Conservation (phyloP, 2,329 filamentous ascomycete genomes). For the Rasamsonia emersonii region DNA sequence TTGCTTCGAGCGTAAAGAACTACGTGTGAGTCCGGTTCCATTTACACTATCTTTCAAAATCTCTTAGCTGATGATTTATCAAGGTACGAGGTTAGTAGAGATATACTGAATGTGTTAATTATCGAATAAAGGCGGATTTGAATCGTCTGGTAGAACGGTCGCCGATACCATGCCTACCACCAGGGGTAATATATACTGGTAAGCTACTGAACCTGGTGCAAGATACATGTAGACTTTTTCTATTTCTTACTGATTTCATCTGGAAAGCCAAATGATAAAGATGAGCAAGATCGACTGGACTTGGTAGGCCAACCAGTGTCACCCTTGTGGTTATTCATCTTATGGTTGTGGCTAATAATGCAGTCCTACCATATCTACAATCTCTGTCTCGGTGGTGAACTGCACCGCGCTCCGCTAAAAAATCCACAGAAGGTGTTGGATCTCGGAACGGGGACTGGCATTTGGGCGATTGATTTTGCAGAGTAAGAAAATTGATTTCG, state of each 20-base stretch:
- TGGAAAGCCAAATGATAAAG: neutral
- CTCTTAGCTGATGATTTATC: neutral
- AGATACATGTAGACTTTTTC: neutral
- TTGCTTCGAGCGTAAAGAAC: neutral
- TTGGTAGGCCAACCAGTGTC: neutral
- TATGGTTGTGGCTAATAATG: neutral
- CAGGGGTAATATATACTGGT: conserved; percentile 1
- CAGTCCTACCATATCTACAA: neutral
- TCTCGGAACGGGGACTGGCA: neutral
- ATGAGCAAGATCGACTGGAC: neutral
- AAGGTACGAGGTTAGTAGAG: neutral
- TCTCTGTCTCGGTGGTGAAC: neutral
- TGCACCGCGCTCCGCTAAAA: neutral
- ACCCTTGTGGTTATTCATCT: neutral
- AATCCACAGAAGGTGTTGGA: neutral
- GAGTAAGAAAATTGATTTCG: neutral
- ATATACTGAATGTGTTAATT: neutral
- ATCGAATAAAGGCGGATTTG: neutral
- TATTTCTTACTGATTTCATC: neutral
- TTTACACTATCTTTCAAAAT: neutral
- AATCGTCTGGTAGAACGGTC: neutral
- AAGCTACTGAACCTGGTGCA: neutral
- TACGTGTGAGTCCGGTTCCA: neutral
- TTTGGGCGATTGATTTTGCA: no score
- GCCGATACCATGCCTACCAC: no score